Percentiles rank a stretch among this genome's conserved stretches.
Evolutionary conservation across 257 asterid genomes (phyloP).

Genomic region (Solanum peruvianum): DNA sequence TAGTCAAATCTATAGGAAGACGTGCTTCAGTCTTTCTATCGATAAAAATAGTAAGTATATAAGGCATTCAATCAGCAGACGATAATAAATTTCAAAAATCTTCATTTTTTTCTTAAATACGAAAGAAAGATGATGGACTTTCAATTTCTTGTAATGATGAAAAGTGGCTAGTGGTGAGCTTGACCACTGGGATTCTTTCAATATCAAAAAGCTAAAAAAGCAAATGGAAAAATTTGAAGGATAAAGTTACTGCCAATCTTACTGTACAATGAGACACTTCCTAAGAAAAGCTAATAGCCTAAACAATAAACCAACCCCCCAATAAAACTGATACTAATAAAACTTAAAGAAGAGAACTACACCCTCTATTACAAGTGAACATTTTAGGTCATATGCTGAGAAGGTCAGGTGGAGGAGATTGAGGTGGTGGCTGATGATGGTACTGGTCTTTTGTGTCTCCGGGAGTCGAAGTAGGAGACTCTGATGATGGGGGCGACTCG

Average conservation of each 20-base stretch:
- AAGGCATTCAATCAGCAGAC: not conserved
- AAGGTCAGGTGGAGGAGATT: conserved; percentile 31
- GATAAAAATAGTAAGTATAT: too few relatives aligned
- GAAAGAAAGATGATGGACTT: not conserved
- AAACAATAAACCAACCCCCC: not conserved
- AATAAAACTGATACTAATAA: not conserved
- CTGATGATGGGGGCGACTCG: conserved; percentile 26
- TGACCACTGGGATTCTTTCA: not conserved
- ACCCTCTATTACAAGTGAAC: not conserved
- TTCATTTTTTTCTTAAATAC: too few relatives aligned
- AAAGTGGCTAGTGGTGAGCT: not conserved
- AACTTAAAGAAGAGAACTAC: not conserved
- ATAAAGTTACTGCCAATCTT: not conserved
- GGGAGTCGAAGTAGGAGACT: conserved; percentile 22
- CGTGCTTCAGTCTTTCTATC: too few relatives aligned
- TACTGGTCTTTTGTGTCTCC: conserved; percentile 6
- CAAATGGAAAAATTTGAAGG: not conserved
- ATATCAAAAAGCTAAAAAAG: not conserved
- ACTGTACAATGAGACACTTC: not conserved
- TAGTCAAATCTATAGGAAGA: not conserved
- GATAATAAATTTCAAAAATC: too few relatives aligned
- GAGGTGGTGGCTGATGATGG: conserved; percentile 6
- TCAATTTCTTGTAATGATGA: not conserved
- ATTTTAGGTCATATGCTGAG: conserved; percentile 25
- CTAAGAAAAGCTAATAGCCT: not conserved